These are phyloP conservation scores for Cryptococcus jaspeensis DNA, from an alignment of 1,284 basidiomycete species.

Conservation along the genomic window DNA sequence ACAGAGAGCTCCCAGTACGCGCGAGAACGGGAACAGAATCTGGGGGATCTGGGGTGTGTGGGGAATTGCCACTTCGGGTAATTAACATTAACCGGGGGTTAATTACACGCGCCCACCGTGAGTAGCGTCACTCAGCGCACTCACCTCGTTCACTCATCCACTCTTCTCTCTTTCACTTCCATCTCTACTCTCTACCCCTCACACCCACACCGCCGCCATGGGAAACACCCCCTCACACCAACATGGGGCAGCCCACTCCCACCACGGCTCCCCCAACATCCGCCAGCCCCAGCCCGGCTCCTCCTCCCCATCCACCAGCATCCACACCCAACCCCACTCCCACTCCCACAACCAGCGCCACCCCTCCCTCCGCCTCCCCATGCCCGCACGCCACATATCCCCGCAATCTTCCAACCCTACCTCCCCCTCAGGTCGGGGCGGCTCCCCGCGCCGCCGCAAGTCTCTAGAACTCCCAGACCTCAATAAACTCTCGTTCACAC, in stretches of 20 bases:
- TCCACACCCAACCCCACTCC: constrained; percentile 1
- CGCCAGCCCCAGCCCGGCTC: not conserved
- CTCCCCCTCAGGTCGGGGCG: constrained; percentile 39
- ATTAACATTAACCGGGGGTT: not conserved
- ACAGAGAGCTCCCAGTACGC: too few species aligned
- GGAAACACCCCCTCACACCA: constrained; percentile 48
- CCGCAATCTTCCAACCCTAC: constrained; percentile 42
- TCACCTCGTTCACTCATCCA: not conserved
- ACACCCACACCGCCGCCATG: constrained; percentile 38
- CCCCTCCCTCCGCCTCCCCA: constrained; percentile 44
- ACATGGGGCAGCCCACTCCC: constrained; percentile 22
- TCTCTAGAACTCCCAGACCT: constrained; percentile 51
- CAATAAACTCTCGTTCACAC: constrained; percentile 49
- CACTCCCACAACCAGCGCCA: constrained; percentile 16
- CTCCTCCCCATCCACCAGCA: constrained; percentile 2
- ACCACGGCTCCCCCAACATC: not conserved
- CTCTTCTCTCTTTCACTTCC: not conserved
- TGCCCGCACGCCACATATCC: constrained; percentile 41
- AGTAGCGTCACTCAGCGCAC: not conserved
- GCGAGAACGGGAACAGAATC: not conserved
- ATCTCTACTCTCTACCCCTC: not conserved
- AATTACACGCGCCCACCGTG: too few species aligned
- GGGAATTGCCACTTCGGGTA: not conserved
- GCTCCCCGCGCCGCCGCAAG: constrained; percentile 46
- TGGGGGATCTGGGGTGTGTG: not conserved